phyloP scores from a whole-genome alignment of 306 rosid species.

The Cucumis cinereus region DNA sequence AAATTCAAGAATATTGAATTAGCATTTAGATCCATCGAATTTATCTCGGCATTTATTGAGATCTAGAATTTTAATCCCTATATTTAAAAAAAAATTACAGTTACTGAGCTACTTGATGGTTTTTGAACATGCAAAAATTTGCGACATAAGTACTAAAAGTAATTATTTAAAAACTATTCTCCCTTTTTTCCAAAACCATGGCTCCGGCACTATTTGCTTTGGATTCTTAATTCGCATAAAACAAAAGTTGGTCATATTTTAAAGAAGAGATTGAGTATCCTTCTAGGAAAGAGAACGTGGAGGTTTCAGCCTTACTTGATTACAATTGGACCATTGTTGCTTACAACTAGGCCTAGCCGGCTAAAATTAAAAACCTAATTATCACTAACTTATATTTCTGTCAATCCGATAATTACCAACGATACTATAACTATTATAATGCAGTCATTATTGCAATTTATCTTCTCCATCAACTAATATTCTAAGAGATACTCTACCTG shows the following conservation, averaged over 20 bases:
- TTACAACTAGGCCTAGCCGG: neutral
- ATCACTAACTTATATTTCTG: neutral
- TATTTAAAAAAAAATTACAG: too few relatives aligned
- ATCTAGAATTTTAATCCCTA: neutral
- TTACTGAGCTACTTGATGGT: neutral
- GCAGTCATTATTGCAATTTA: neutral
- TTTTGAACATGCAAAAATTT: slow-evolving; percentile 1
- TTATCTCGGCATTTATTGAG: neutral
- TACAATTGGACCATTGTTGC: neutral
- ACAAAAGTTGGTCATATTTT: neutral
- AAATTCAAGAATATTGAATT: neutral
- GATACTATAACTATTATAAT: neutral
- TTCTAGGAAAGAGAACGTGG: slow-evolving; percentile 1
- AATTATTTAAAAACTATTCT: neutral
- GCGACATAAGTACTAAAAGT: neutral
- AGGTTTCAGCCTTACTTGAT: neutral
- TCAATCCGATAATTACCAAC: neutral
- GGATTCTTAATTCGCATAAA: neutral
- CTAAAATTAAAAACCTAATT: neutral
- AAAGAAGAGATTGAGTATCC: neutral
- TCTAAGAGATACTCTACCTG: neutral
- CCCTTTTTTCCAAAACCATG: neutral
- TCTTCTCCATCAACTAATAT: neutral
- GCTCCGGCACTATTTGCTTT: neutral
- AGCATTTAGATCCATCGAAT: neutral